Conservation (phyloP, 2,329 filamentous ascomycete genomes). For the Cryoendolithus antarcticus region DNA sequence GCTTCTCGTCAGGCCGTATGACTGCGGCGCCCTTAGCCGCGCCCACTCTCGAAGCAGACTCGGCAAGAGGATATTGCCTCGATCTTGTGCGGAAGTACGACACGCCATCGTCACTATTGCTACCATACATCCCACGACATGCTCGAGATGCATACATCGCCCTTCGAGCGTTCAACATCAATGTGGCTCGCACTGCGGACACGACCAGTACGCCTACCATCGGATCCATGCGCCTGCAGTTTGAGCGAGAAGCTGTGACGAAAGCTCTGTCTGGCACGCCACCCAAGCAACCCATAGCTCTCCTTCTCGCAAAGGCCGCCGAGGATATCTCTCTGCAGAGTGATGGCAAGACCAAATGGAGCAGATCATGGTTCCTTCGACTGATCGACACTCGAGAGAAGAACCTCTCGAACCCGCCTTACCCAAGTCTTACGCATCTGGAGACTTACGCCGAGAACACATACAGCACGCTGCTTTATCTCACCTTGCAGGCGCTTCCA, state of each 20-base stretch:
- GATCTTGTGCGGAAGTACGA: slow-evolving; percentile 63
- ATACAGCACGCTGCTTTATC: slow-evolving; percentile 83
- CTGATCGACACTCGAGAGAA: slow-evolving; percentile 72
- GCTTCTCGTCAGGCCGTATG: neutral
- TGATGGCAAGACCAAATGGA: slow-evolving; percentile 37
- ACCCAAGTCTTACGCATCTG: slow-evolving; percentile 56
- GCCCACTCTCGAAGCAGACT: slow-evolving; percentile 15
- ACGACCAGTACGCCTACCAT: slow-evolving; percentile 79
- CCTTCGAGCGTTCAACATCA: slow-evolving; percentile 83
- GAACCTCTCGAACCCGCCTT: slow-evolving; percentile 73
- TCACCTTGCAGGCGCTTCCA: slow-evolving; percentile 67
- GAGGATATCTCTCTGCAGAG: slow-evolving; percentile 40
- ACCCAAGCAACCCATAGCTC: slow-evolving; percentile 81
- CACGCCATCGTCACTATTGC: slow-evolving; percentile 74
- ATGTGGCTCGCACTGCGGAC: slow-evolving; percentile 81
- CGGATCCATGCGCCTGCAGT: slow-evolving; percentile 80
- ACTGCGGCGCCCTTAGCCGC: neutral
- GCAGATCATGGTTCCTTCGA: slow-evolving; percentile 46
- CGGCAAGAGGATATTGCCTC: slow-evolving; percentile 47
- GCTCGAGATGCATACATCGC: slow-evolving; percentile 77
- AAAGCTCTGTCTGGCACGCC: slow-evolving; percentile 66
- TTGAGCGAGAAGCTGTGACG: slow-evolving; percentile 79
- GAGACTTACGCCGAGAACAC: slow-evolving; percentile 91
- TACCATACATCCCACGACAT: slow-evolving; percentile 66
- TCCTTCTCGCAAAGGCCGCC: slow-evolving; percentile 65